Conservation (phyloP, 2,329 filamentous ascomycete genomes). For the Fusarium sp. region DNA sequence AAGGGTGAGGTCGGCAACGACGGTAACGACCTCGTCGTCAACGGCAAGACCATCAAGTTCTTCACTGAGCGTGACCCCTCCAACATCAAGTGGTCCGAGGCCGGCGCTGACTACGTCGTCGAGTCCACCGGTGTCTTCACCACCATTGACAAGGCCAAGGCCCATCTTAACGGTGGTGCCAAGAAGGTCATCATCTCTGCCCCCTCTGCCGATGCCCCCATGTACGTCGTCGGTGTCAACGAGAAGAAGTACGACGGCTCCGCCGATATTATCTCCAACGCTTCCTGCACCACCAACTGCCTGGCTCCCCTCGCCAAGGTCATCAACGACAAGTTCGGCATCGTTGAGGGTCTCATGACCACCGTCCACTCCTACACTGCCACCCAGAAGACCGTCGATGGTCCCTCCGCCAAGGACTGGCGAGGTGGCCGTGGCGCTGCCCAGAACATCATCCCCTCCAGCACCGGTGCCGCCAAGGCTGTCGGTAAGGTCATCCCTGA, state of each 20-base stretch:
- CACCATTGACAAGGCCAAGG: constrained; percentile 94
- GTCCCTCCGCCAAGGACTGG: constrained; percentile 98
- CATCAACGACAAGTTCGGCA: constrained; percentile 97
- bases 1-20: constrained; percentile 87
- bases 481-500: constrained; percentile 99
- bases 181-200: constrained; percentile 98
- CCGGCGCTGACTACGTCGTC: constrained; percentile 92
- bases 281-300: constrained; percentile 99
- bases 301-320: constrained; percentile 99
- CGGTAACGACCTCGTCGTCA: constrained; percentile 81
- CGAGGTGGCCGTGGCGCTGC: constrained; percentile 98
- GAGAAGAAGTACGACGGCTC: constrained; percentile 91
- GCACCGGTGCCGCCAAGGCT: constrained; percentile 99
- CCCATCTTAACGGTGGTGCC: constrained; percentile 94
- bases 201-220: constrained; percentile 94
- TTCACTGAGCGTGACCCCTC: constrained; percentile 92
- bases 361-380: constrained; percentile 99
- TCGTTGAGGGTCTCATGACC: constrained; percentile 99
- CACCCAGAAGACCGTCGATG: constrained; percentile 99
- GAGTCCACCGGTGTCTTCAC: constrained; percentile 99
- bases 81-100: constrained; percentile 89
- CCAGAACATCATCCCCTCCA: constrained; percentile 99
- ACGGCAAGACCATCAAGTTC: constrained; percentile 96
- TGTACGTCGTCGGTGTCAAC: constrained; percentile 99
- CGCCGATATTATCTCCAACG: constrained; percentile 96